phyloP scores from a whole-genome alignment of 495 filamentous ascomycete species.

The Echria macrotheca region DNA sequence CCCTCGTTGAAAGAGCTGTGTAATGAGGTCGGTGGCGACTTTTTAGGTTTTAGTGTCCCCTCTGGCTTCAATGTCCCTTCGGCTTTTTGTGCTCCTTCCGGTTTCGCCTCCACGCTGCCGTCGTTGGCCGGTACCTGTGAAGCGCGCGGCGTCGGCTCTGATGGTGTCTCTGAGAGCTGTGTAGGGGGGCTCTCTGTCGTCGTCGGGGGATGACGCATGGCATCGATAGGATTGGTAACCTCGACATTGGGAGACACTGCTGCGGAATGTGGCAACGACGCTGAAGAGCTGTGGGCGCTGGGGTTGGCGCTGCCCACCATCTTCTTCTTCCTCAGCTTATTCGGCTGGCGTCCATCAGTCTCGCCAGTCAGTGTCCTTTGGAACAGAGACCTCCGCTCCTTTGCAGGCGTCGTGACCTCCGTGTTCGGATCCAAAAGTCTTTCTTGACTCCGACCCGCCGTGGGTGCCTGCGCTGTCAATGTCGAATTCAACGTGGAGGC shows the following conservation, averaged over 20 bases:
- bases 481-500: constrained; percentile 14
- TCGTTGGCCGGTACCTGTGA: constrained; percentile 32
- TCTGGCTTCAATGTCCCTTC: constrained; percentile 55
- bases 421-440: constrained; percentile 38
- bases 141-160: constrained; percentile 32
- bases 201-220: constrained; percentile 23
- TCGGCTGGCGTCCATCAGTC: constrained; percentile 65
- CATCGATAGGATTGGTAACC: constrained; percentile 32
- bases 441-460: constrained; percentile 45
- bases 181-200: constrained; percentile 14
- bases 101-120: constrained; percentile 27
- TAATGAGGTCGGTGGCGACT: constrained; percentile 63
- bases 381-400: constrained; percentile 68
- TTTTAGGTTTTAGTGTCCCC: constrained; percentile 54
- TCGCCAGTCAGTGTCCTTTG: constrained; percentile 57
- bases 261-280: constrained; percentile 55
- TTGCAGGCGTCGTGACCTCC: constrained; percentile 52
- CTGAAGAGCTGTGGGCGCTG: constrained; percentile 80
- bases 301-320: constrained; percentile 65
- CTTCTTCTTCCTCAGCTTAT: constrained; percentile 81
- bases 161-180: constrained; percentile 23
- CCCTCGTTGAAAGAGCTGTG: constrained; percentile 73
- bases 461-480: constrained; percentile 10
- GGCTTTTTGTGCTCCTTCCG: constrained; percentile 19
- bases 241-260: constrained; percentile 34